Evolutionary conservation across 805 yeast species (phyloP), one percentile per base, ranked within the genome.

Genomic region (Myxozyma neglecta): DNA sequence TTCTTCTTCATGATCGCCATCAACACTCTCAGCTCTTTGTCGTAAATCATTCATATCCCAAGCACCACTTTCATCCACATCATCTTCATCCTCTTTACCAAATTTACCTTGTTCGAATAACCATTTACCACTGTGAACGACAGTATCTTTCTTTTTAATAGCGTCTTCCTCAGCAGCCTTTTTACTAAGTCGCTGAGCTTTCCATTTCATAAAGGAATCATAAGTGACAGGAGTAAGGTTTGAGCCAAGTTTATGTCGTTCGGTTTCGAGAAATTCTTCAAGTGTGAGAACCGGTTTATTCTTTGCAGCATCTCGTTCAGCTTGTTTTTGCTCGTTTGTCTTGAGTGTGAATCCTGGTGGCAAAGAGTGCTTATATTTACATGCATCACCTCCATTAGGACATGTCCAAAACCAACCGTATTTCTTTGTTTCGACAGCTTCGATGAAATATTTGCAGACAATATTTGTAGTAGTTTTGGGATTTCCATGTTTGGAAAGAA

Each of bases 361-460:
- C 72, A 94, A 81, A 8, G 97, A 88, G 76, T 94, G 99, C 76
- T 84, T 86, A 79, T 94, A 94, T 80, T 87, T 93, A 83, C 99
- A 94, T 63, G 84, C 87, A 64, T 88, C 85, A 68, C 97, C 97
- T 45, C 93, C 92, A 69, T 90, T 90, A 34, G 99, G 99, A 79
- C 99, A 94, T 20, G 83, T 81, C 99, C 99, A 94, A 77, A 94
- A 92, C 99, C 99, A 94, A 72, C 99, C 99, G 74, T 94, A 94
- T 73, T 93, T 93, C 61, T 93, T 94, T 72, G 91, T 90, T 73
- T 94, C 99, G 60, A 94, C 97, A 0, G 99, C 98, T 63, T 91
- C 97, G 68, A 94, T 89, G 78, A 94, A 96, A 76, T 75, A 85
- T 75, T 92, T 94, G 83, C 99, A 94, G 53, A 94, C 89, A 68